A percentile compares a stretch with the other conserved stretches of the same genome.
Conservation (phyloP, 805 yeast species). For the Candida quercuum region DNA sequence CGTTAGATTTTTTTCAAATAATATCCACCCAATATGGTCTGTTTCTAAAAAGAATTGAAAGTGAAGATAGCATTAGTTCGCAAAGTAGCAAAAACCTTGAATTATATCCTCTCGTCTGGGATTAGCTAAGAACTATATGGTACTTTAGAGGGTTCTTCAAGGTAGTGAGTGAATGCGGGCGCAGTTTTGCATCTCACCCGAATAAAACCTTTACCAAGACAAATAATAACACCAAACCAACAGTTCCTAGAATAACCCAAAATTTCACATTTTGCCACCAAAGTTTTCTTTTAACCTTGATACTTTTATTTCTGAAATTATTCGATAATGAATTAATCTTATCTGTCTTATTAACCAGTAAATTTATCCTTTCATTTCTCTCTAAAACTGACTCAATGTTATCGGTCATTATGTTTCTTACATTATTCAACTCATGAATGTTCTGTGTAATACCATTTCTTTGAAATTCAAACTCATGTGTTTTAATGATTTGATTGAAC, state of each 20-base stretch:
- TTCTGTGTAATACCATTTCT: conserved; percentile 28
- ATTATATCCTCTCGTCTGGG: too few relatives aligned
- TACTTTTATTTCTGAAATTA: conserved; percentile 49
- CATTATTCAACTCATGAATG: conserved; percentile 49
- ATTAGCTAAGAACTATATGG: too few relatives aligned
- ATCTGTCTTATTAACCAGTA: conserved; percentile 57
- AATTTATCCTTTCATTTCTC: conserved; percentile 53
- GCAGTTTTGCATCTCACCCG: background rate
- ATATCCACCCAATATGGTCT: too few relatives aligned
- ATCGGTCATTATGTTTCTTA: conserved; percentile 51
- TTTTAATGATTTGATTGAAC: conserved; percentile 51
- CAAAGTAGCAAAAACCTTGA: too few relatives aligned
- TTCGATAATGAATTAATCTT: conserved; percentile 46
- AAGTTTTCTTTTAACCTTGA: conserved; percentile 44
- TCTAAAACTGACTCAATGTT: conserved; percentile 54
- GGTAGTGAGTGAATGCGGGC: too few relatives aligned
- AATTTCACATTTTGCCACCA: conserved; percentile 52
- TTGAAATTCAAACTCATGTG: conserved; percentile 42
- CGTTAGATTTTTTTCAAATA: too few relatives aligned
- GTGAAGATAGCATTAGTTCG: background rate
- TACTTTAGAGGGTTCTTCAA: too few relatives aligned
- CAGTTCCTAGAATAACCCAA: conserved; percentile 50
- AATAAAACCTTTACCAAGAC: conserved; percentile 40
- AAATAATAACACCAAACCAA: conserved; percentile 59
- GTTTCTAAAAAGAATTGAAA: background rate